phyloP scores from a whole-genome alignment of 441 rosid genomes.

The Viola pubescens region DNA sequence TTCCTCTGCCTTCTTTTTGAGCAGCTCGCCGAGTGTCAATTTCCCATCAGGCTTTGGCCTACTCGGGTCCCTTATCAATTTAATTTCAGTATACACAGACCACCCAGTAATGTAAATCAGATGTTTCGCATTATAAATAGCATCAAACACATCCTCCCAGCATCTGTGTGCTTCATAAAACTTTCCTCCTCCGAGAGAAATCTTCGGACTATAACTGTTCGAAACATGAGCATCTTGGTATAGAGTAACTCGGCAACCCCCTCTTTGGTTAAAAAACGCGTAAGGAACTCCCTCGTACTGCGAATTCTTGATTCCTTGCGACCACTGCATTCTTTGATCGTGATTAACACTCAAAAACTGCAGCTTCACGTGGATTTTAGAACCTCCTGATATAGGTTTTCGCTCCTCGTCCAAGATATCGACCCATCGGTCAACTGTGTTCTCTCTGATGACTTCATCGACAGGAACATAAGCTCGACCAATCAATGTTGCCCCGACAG shows the following conservation, averaged over 20 bases:
- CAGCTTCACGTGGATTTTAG: conserved; percentile 71
- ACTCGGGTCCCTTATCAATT: conserved; percentile 58
- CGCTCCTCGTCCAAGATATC: conserved; percentile 55
- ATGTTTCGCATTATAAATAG: conserved; percentile 61
- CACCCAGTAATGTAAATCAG: conserved; percentile 89
- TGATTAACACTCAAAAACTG: conserved; percentile 46
- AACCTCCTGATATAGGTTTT: conserved; percentile 46
- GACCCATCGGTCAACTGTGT: conserved; percentile 62
- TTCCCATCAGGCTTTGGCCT: conserved; percentile 73
- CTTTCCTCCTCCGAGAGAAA: conserved; percentile 61
- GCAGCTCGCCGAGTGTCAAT: conserved; percentile 62
- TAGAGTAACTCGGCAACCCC: conserved; percentile 68
- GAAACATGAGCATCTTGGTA: conserved; percentile 95
- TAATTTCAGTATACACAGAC: conserved; percentile 80
- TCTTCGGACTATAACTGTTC: conserved; percentile 49
- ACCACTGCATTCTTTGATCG: conserved; percentile 42
- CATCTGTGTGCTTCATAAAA: conserved; percentile 66
- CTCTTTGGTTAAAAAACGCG: conserved; percentile 69
- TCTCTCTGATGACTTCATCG: conserved; percentile 49
- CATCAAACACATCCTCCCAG: conserved; percentile 92
- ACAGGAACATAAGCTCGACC: conserved; percentile 89
- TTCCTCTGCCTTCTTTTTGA: conserved; percentile 79
- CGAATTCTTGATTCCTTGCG: conserved; percentile 47
- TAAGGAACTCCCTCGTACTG: conserved; percentile 69
- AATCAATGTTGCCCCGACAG: conserved; percentile 69